Evolutionary conservation across 2,329 filamentous ascomycete species (phyloP), one percentile per base, ranked within the genome.

Genomic region (Cryoendolithus antarcticus): DNA sequence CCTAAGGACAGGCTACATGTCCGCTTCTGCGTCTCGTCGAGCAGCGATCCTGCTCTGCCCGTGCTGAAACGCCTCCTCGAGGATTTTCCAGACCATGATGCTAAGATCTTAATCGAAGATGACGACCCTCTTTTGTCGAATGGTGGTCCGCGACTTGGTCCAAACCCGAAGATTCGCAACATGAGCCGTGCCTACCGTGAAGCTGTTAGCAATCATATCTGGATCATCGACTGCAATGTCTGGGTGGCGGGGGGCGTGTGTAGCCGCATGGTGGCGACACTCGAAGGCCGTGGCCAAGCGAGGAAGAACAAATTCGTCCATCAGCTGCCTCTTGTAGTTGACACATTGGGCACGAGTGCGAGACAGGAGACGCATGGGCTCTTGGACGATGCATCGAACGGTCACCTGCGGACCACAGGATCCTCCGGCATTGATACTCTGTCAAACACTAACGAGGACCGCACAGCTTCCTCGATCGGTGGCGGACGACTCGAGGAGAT

Each of bases 91-190:
- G 61, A 65, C 9, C 72, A 76, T 50, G 80, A 94, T 61, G 80
- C 77, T 2, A 72, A 71, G 38, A 68, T 95, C 3, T 70, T 88
- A 9, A 69, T 95, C 35, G 89, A 95, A 63, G 75, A 82, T 35
- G 82, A 93, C 43, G 86, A 94, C 56, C 76, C 82, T 1, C 60
- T 76, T 27, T 65, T 93, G 7, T 71, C 75, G 38, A 71, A 70
- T 24, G 70, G 69, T 38, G 61, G 69, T 35, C 34, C 33, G 10
- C 42, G 44, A 15, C 70, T 96, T 41, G 93, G 93, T 0, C 91
- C 91, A 1, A 98, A 98, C 55, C 91, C 91, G n/a, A 98, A 98
- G 67, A 93, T 98, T 51, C 73, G 91, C 37, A 98, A 98, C 59
- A 85, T 96, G 70, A 95, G 88, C 58, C 75, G 86, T 32, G 88